phyloP scores from a whole-genome alignment of 495 filamentous ascomycete species.

The Pyronema omphalodes region DNA sequence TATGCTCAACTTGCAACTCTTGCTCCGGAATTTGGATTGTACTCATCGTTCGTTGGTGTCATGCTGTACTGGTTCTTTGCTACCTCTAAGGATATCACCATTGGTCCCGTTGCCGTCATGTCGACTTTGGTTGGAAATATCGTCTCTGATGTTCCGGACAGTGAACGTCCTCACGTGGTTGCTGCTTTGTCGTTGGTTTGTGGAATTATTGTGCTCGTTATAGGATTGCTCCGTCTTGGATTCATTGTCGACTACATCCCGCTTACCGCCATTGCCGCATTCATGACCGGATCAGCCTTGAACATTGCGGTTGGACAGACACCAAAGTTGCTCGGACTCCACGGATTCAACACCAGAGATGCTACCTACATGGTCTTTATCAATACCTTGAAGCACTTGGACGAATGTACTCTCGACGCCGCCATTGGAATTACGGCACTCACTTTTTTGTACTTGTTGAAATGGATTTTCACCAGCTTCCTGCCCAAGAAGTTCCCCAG shows the following conservation, averaged over 20 bases:
- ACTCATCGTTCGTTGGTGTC: constrained; percentile 96
- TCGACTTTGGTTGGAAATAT: constrained; percentile 77
- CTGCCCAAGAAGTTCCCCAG: constrained; percentile 49
- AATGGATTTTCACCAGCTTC: constrained; percentile 41
- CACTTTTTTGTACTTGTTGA: constrained; percentile 64
- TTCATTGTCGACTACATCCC: constrained; percentile 96
- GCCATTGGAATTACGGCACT: constrained; percentile 80
- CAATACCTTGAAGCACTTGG: constrained; percentile 63
- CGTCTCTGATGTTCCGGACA: constrained; percentile 38
- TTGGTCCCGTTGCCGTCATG: constrained; percentile 94
- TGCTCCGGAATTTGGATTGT: constrained; percentile 65
- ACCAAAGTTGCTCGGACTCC: constrained; percentile 67
- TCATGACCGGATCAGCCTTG: constrained; percentile 95
- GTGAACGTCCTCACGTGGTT: constrained; percentile 39
- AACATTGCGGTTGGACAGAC: constrained; percentile 85
- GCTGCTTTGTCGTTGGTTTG: constrained; percentile 63
- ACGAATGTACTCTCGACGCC: constrained; percentile 50
- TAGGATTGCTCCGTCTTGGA: constrained; percentile 64
- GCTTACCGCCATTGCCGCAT: constrained; percentile 75
- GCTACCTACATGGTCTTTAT: constrained; percentile 75
- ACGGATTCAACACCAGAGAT: constrained; percentile 48
- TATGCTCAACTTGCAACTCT: constrained; percentile 77
- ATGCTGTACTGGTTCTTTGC: constrained; percentile 97
- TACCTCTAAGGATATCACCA: constrained; percentile 97
- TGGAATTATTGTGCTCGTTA: constrained; percentile 60